Evolutionary conservation across 1,139 yeast genomes (phyloP).

Genomic region (Saccharomyces pastorianus): DNA sequence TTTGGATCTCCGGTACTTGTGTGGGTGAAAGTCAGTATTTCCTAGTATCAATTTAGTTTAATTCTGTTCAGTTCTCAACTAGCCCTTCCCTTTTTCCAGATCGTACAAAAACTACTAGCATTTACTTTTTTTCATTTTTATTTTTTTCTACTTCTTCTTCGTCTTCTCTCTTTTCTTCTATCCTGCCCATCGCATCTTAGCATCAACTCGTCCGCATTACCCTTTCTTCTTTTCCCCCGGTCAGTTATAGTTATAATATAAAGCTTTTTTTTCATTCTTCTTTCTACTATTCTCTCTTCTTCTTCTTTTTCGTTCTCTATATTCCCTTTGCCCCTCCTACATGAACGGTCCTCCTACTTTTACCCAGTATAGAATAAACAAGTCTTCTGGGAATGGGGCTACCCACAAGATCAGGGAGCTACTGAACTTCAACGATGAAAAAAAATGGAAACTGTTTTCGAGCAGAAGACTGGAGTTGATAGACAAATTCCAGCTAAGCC

Average conservation of each 20-base stretch:
- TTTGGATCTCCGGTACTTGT: neutral
- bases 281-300: neutral
- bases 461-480: conserved; percentile 82
- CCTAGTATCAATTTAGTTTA: neutral
- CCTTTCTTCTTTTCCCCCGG: neutral
- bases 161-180: neutral
- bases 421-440: conserved; percentile 70
- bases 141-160: neutral
- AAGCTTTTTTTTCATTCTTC: too few species aligned
- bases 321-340: neutral
- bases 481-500: conserved; percentile 67
- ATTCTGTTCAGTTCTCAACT: neutral
- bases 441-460: conserved; percentile 80
- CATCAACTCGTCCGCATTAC: neutral
- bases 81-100: neutral
- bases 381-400: conserved; percentile 40
- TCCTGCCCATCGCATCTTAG: neutral
- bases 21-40: neutral
- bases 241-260: neutral
- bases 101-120: neutral
- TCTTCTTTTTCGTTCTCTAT: neutral
- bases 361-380: neutral
- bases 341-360: neutral
- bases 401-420: conserved; percentile 70
- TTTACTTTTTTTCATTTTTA: neutral